Evolutionary conservation across 2,329 filamentous ascomycete species (phyloP).

Genomic region (Aspergillus pseudoterreus): DNA sequence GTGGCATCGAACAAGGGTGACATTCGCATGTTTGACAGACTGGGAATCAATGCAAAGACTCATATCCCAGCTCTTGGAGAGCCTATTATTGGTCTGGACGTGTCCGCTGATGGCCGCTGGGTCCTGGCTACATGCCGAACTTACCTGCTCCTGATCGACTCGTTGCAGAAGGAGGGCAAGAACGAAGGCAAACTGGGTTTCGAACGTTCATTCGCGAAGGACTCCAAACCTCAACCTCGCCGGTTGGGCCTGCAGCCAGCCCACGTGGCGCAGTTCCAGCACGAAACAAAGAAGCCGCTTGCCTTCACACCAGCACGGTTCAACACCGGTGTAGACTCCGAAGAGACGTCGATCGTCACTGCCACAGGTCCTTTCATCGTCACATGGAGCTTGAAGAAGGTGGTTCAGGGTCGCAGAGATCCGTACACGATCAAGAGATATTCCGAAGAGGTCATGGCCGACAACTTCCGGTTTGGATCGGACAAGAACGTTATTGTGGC

Average conservation of each 20-base stretch:
- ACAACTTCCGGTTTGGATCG: constrained; percentile 95
- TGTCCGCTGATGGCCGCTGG: constrained; percentile 94
- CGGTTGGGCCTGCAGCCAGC: constrained; percentile 84
- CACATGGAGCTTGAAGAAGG: constrained; percentile 92
- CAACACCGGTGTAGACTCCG: constrained; percentile 76
- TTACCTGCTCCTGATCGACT: constrained; percentile 90
- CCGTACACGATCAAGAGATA: constrained; percentile 98
- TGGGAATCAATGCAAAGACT: constrained; percentile 97
- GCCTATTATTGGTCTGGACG: constrained; percentile 89
- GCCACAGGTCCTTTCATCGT: constrained; percentile 95
- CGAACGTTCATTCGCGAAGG: constrained; percentile 86
- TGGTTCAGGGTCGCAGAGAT: constrained; percentile 74
- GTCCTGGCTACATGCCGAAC: constrained; percentile 90
- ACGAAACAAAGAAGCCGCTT: constrained; percentile 84
- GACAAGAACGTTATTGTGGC: constrained; percentile 99
- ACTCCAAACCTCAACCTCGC: constrained; percentile 87
- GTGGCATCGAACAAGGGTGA: constrained; percentile 98
- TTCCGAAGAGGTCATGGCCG: constrained; percentile 89
- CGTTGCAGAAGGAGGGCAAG: constrained; percentile 86
- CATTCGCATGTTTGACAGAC: constrained; percentile 89
- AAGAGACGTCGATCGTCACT: constrained; percentile 93
- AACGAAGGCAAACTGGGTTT: constrained; percentile 98
- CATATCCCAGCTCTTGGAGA: constrained; percentile 94
- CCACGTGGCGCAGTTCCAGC: constrained; percentile 94
- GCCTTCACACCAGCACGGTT: constrained; percentile 90